These are phyloP conservation scores for Neurospora africana DNA, from an alignment of 495 filamentous ascomycete species.

Conservation along the genomic window DNA sequence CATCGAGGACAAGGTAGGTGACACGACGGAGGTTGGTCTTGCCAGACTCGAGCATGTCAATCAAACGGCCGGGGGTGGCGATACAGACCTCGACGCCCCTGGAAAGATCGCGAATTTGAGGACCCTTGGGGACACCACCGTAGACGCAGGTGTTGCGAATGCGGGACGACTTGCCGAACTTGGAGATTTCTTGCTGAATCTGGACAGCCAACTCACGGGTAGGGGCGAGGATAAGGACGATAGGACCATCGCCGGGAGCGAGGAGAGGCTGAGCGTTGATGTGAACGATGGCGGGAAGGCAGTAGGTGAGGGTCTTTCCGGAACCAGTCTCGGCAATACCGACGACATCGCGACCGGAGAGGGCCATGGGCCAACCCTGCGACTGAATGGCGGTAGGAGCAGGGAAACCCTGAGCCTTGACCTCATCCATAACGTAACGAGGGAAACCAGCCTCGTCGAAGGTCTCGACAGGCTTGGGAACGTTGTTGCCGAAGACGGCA, in stretches of 20 bases:
- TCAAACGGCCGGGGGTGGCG: constrained; percentile 92
- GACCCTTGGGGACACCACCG: constrained; percentile 94
- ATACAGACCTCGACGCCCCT: constrained; percentile 85
- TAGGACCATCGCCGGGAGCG: constrained; percentile 92
- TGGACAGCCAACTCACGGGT: constrained; percentile 97
- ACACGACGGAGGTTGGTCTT: constrained; percentile 98
- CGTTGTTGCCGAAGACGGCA: constrained; percentile 59
- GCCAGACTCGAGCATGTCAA: constrained; percentile 95
- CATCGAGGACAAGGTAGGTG: constrained; percentile 84
- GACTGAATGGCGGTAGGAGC: constrained; percentile 93
- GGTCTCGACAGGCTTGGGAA: constrained; percentile 86
- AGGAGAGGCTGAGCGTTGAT: constrained; percentile 98
- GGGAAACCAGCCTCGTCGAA: constrained; percentile 98
- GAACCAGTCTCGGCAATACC: constrained; percentile 99
- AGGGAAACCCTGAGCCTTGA: constrained; percentile 92
- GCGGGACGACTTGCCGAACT: constrained; percentile 94
- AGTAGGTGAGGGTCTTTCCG: constrained; percentile 98
- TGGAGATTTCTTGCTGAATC: constrained; percentile 89
- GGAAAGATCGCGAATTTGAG: constrained; percentile 87
- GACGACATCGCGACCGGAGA: constrained; percentile 95
- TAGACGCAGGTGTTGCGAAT: constrained; percentile 99
- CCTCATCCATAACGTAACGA: constrained; percentile 91
- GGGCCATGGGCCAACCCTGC: constrained; percentile 98
- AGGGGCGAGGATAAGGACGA: constrained; percentile 88
- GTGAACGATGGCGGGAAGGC: constrained; percentile 95